Conservation (phyloP, 805 yeast species). For the Saccharomyces paradoxus region DNA sequence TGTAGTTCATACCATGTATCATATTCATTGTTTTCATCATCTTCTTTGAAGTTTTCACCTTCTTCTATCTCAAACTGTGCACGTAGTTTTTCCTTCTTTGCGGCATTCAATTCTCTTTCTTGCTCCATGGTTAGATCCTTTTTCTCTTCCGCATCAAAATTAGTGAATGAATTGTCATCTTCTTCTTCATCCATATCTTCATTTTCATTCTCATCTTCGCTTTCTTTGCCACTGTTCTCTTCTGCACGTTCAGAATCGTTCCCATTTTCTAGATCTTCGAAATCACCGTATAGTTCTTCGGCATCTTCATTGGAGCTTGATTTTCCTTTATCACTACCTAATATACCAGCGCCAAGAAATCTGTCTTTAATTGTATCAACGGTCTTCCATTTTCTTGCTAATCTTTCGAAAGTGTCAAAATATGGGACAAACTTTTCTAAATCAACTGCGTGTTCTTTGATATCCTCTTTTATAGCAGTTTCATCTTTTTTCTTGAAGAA, state of each 20-base stretch:
- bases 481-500: conserved; percentile 49
- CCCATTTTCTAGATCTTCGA: conserved; percentile 43
- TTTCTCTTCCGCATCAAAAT: conserved; percentile 35
- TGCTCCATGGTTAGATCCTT: conserved; percentile 53
- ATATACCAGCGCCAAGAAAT: conserved; percentile 25
- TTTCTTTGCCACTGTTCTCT: conserved; percentile 9
- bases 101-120: conserved; percentile 73
- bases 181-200: conserved; percentile 23
- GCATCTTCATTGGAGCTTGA: conserved; percentile 26
- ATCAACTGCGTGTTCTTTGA: conserved; percentile 15
- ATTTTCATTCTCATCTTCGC: conserved; percentile 5
- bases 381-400: conserved; percentile 27
- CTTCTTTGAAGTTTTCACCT: conserved; percentile 63
- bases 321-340: conserved; percentile 24
- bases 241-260: conserved; percentile 13
- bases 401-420: conserved; percentile 28
- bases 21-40: conserved; percentile 75
- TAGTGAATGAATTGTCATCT: conserved; percentile 33
- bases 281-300: conserved; percentile 46
- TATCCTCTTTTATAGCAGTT: conserved; percentile 3
- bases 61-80: conserved; percentile 73
- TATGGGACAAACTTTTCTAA: conserved; percentile 30
- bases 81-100: conserved; percentile 79
- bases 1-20: conserved; percentile 98
- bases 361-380: conserved; percentile 24